Evolutionary conservation across 108 stramenopile species (phyloP).

Genomic region (Fragilaria radians): DNA sequence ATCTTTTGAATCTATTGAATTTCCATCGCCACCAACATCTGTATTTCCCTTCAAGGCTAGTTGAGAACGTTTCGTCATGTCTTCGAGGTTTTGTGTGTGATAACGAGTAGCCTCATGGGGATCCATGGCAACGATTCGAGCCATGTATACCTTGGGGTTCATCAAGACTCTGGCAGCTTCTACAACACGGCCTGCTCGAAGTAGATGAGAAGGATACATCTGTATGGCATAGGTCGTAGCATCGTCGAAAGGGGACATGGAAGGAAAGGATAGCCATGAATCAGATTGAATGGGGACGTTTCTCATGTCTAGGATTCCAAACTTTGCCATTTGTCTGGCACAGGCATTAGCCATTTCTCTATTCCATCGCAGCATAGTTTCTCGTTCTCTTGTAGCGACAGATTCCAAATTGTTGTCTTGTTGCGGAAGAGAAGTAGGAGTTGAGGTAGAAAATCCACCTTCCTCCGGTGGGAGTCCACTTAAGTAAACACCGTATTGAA

Average conservation of each 20-base stretch:
- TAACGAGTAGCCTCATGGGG: neutral
- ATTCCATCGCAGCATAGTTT: conserved; percentile 10
- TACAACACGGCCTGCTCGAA: conserved; percentile 1
- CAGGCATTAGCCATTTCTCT: conserved; percentile 5
- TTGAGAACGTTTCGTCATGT: neutral
- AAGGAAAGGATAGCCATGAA: too few species aligned
- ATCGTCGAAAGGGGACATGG: conserved; percentile 11
- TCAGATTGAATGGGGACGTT: too few species aligned
- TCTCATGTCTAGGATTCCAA: too few species aligned
- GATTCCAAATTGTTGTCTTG: neutral
- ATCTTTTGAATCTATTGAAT: conserved; percentile 1
- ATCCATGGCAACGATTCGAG: conserved; percentile 3
- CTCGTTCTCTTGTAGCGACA: neutral
- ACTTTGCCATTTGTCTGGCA: neutral
- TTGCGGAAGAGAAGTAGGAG: neutral
- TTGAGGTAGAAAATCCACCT: conserved; percentile 5
- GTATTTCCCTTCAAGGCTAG: neutral
- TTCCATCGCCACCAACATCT: conserved; percentile 6
- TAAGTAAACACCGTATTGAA: conserved; percentile 5
- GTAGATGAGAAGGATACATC: conserved; percentile 8
- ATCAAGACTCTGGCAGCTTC: conserved; percentile 4
- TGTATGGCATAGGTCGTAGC: conserved; percentile 3
- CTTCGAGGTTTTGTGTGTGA: conserved; percentile 1
- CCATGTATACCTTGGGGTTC: neutral
- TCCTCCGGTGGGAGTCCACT: neutral